Conservation (phyloP, 495 filamentous ascomycete genomes). For the Neurospora sp. region DNA sequence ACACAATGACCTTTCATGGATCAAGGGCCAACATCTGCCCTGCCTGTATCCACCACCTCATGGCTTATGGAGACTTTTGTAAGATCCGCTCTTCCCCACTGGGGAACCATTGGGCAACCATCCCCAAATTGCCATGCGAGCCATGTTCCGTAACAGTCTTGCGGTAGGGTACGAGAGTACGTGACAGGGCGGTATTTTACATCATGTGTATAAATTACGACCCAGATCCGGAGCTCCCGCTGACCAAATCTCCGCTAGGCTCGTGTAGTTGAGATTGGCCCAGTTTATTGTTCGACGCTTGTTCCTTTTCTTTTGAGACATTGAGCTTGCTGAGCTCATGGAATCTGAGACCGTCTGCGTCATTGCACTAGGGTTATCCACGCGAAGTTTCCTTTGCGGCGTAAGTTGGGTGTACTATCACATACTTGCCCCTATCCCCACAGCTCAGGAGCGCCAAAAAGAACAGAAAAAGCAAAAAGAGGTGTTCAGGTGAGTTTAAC, state of each 20-base stretch:
- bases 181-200: background rate
- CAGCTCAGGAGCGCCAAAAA: slow-evolving; percentile 1
- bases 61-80: background rate
- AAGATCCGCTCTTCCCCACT: background rate
- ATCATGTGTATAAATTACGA: background rate
- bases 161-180: background rate
- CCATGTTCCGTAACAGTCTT: background rate
- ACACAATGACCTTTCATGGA: background rate
- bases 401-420: background rate
- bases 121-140: background rate
- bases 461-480: background rate
- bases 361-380: background rate
- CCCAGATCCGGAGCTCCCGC: background rate
- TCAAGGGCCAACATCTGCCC: background rate
- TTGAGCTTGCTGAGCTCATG: background rate
- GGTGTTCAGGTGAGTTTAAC: background rate
- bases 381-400: background rate
- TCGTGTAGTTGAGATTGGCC: background rate
- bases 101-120: background rate
- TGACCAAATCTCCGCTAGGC: background rate
- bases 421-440: background rate
- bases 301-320: background rate
- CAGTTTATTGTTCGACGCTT: background rate
- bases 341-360: background rate
- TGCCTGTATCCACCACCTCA: background rate